Percentiles rank a stretch among this genome's conserved stretches.
phyloP scores from a whole-genome alignment of 257 asterid species.

The Nemophila menziesii region DNA sequence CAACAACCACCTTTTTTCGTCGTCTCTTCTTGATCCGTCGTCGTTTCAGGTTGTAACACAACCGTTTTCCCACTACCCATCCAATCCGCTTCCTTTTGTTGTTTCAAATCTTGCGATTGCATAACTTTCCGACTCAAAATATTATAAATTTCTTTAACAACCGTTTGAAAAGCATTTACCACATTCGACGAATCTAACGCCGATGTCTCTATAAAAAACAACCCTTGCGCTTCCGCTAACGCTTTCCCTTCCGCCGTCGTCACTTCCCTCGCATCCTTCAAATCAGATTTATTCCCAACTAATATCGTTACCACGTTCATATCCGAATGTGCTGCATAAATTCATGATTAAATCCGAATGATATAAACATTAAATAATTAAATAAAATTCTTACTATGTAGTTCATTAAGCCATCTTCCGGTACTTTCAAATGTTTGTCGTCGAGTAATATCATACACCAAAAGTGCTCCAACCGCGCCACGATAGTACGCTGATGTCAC shows the following conservation, averaged over 20 bases:
- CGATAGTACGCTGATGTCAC: constrained; percentile 92
- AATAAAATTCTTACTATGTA: constrained; percentile 55
- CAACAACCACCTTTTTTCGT: constrained; percentile 50
- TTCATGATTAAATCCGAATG: too few relatives aligned
- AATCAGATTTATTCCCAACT: constrained; percentile 85
- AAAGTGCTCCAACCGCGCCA: constrained; percentile 95
- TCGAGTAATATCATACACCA: constrained; percentile 82
- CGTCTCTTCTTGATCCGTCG: constrained; percentile 22
- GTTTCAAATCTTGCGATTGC: constrained; percentile 78
- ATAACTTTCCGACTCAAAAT: constrained; percentile 81
- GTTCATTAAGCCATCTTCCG: constrained; percentile 91
- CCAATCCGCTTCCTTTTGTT: constrained; percentile 37
- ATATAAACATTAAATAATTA: too few relatives aligned
- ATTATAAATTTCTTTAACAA: constrained; percentile 68
- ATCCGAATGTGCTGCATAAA: constrained; percentile 68
- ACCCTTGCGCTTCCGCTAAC: constrained; percentile 70
- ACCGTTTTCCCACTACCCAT: constrained; percentile 54
- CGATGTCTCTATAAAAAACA: constrained; percentile 85
- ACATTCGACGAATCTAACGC: constrained; percentile 90
- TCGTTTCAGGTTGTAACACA: constrained; percentile 46
- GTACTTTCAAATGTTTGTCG: constrained; percentile 78
- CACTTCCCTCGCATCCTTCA: constrained; percentile 84
- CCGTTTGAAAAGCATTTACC: constrained; percentile 56
- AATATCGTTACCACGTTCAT: constrained; percentile 88
- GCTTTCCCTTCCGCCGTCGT: constrained; percentile 72